These are phyloP conservation scores for Linderniella brevidens DNA, from an alignment of 257 asterid species.

Conservation along the genomic window DNA sequence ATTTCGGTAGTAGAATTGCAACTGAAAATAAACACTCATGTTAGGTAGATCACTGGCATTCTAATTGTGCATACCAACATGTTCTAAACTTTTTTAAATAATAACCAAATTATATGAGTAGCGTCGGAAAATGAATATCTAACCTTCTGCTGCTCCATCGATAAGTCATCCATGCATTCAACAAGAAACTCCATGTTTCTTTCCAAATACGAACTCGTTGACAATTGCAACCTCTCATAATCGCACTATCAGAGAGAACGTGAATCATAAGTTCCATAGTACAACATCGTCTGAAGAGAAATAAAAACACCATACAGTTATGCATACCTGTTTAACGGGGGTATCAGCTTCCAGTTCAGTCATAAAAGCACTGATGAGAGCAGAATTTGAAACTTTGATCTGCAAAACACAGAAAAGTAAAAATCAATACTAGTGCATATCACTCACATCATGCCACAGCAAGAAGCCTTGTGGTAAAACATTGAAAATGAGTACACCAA, in stretches of 20 bases:
- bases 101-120: too few species aligned
- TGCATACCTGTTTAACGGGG: slow-evolving; percentile 62
- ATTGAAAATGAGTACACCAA: too few species aligned
- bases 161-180: slow-evolving; percentile 97
- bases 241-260: slow-evolving; percentile 39
- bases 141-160: slow-evolving; percentile 92
- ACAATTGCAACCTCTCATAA: slow-evolving; percentile 75
- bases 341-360: slow-evolving; percentile 80
- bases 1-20: slow-evolving; percentile 83
- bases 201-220: slow-evolving; percentile 69
- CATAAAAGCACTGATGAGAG: slow-evolving; percentile 93
- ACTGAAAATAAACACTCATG: slow-evolving; percentile 27
- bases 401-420: slow-evolving; percentile 13
- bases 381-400: slow-evolving; percentile 98
- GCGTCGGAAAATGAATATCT: slow-evolving; percentile 6
- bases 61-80: neutral
- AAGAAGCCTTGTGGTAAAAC: too few species aligned
- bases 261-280: neutral
- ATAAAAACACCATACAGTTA: neutral
- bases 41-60: slow-evolving; percentile 8
- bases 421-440: neutral
- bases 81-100: too few species aligned
- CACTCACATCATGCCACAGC: neutral
- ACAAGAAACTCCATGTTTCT: slow-evolving; percentile 84
- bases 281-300: neutral